Conservation (phyloP, 2,329 filamentous ascomycete genomes). For the Cordyceps cateniannulata region DNA sequence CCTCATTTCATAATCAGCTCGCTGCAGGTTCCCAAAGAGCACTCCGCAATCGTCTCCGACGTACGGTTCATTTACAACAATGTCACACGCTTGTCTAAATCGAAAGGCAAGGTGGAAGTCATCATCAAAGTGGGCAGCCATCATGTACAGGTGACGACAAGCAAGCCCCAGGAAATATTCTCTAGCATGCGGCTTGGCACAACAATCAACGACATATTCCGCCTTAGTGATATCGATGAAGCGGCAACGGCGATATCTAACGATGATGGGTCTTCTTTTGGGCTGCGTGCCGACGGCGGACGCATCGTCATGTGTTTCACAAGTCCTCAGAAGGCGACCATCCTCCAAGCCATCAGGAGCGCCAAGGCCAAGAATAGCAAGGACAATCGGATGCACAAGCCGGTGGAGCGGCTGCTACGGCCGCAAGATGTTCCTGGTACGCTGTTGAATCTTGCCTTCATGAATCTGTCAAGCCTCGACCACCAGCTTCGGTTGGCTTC, state of each 20-base stretch:
- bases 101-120: slow-evolving; percentile 64
- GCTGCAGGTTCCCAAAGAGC: slow-evolving; percentile 62
- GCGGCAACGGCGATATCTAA: slow-evolving; percentile 57
- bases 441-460: slow-evolving; percentile 59
- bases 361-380: slow-evolving; percentile 61
- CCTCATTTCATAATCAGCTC: slow-evolving; percentile 61
- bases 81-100: slow-evolving; percentile 59
- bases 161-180: slow-evolving; percentile 62
- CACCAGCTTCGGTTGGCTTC: slow-evolving; percentile 54
- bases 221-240: slow-evolving; percentile 61
- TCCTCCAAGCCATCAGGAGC: slow-evolving; percentile 55
- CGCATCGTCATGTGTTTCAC: slow-evolving; percentile 69
- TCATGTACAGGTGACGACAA: slow-evolving; percentile 63
- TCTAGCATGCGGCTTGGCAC: slow-evolving; percentile 55
- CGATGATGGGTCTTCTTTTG: slow-evolving; percentile 62
- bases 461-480: slow-evolving; percentile 58
- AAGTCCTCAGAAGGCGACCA: slow-evolving; percentile 56
- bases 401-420: slow-evolving; percentile 58
- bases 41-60: slow-evolving; percentile 61
- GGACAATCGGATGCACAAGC: slow-evolving; percentile 53
- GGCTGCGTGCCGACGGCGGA: slow-evolving; percentile 60
- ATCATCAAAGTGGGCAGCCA: slow-evolving; percentile 62
- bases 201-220: slow-evolving; percentile 64
- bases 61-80: slow-evolving; percentile 60
- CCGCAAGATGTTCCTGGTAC: slow-evolving; percentile 67